Conservation (phyloP, 140 eudicot species). For the Bidens hawaiensis region DNA sequence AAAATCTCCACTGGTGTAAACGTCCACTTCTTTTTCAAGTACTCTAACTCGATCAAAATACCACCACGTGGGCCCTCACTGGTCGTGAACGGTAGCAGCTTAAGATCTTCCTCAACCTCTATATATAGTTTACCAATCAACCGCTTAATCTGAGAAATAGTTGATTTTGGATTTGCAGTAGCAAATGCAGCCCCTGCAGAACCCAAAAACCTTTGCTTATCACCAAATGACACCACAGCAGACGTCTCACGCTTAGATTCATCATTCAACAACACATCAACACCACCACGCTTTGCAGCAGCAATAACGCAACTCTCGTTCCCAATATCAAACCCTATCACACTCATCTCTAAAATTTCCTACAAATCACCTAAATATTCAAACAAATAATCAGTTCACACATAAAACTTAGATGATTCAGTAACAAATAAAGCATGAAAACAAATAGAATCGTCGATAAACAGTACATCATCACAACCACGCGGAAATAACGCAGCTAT, state of each 20-base stretch:
- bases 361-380: slow-evolving; percentile 4
- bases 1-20: slow-evolving; percentile 71
- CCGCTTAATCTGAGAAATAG: slow-evolving; percentile 72
- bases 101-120: slow-evolving; percentile 62
- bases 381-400: neutral
- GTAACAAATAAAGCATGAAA: too few relatives aligned
- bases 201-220: slow-evolving; percentile 74
- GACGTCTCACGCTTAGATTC: slow-evolving; percentile 77
- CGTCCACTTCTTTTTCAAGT: slow-evolving; percentile 36
- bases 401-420: too few relatives aligned
- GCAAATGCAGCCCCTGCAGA: slow-evolving; percentile 78
- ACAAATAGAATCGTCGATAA: too few relatives aligned
- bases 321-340: slow-evolving; percentile 76
- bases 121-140: slow-evolving; percentile 52
- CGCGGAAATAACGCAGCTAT: too few relatives aligned
- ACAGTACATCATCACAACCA: too few relatives aligned
- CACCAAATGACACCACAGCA: slow-evolving; percentile 74
- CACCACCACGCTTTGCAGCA: slow-evolving; percentile 59
- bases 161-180: slow-evolving; percentile 59
- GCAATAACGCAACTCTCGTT: slow-evolving; percentile 72
- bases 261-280: slow-evolving; percentile 62
- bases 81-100: slow-evolving; percentile 52
- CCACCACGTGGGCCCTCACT: slow-evolving; percentile 66
- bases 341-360: slow-evolving; percentile 53
- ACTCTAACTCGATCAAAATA: slow-evolving; percentile 53